phyloP scores from a whole-genome alignment of 352 stramenopile genomes.

The Pythium apleroticum region DNA sequence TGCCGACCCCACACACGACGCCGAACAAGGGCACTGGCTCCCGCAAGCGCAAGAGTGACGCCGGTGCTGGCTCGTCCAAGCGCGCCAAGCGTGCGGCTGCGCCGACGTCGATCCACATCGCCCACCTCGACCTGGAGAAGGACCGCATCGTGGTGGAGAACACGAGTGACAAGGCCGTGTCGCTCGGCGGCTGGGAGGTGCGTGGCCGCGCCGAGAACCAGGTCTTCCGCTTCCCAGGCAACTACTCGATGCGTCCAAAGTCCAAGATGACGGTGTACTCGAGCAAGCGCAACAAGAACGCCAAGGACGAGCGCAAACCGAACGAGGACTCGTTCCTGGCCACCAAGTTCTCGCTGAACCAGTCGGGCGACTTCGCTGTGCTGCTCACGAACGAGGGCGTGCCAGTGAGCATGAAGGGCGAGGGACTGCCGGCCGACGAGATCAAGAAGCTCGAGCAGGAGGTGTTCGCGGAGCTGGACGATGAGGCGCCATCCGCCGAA shows the following conservation, averaged over 20 bases:
- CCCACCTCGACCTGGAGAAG: conserved; percentile 66
- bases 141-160: conserved; percentile 80
- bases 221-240: conserved; percentile 67
- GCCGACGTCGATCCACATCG: conserved; percentile 56
- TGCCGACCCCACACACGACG: conserved; percentile 53
- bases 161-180: conserved; percentile 52
- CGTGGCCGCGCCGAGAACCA: conserved; percentile 55
- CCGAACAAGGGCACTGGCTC: conserved; percentile 35
- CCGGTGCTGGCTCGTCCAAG: conserved; percentile 32
- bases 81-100: conserved; percentile 41
- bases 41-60: conserved; percentile 73
- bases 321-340: conserved; percentile 76
- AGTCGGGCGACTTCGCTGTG: conserved; percentile 65
- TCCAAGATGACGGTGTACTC: conserved; percentile 77
- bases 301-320: conserved; percentile 67
- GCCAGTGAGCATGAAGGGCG: conserved; percentile 61
- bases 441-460: conserved; percentile 61
- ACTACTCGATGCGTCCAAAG: conserved; percentile 68
- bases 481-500: conserved; percentile 48
- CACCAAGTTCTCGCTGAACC: conserved; percentile 79
- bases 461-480: conserved; percentile 47
- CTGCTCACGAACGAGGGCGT: conserved; percentile 63
- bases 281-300: conserved; percentile 78
- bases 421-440: conserved; percentile 58
- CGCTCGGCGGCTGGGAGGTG: conserved; percentile 68